phyloP scores from a whole-genome alignment of 495 filamentous ascomycete species.

The Daldinia grandis region DNA sequence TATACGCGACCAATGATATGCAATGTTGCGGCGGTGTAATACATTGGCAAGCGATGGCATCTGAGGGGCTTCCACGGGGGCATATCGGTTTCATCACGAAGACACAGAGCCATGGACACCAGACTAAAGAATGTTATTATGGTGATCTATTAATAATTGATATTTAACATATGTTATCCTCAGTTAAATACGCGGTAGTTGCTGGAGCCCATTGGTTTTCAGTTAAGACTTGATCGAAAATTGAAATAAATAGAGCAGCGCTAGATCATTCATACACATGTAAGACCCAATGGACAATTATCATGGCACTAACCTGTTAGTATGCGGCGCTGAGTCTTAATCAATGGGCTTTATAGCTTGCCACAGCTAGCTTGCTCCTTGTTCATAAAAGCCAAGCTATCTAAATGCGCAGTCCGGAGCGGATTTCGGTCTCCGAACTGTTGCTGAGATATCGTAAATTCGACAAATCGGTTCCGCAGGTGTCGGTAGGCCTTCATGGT shows the following conservation, averaged over 20 bases:
- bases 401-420: neutral
- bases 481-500: conserved; percentile 14
- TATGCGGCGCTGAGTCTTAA: neutral
- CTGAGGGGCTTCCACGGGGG: neutral
- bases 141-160: too few relatives aligned
- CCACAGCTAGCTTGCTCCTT: conserved; percentile 8
- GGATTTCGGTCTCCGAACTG: conserved; percentile 16
- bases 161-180: too few relatives aligned
- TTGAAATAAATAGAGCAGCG: too few relatives aligned
- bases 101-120: too few relatives aligned
- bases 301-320: neutral
- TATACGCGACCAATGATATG: neutral
- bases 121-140: too few relatives aligned
- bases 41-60: neutral
- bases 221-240: too few relatives aligned
- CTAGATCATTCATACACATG: too few relatives aligned
- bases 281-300: too few relatives aligned
- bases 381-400: neutral
- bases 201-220: too few relatives aligned
- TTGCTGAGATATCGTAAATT: conserved; percentile 3
- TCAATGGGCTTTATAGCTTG: neutral
- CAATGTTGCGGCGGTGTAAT: neutral
- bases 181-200: too few relatives aligned
- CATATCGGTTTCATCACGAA: too few relatives aligned
- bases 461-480: conserved; percentile 14